Percentiles rank a stretch among this genome's conserved stretches.
Evolutionary conservation across 2,329 filamentous ascomycete genomes (phyloP).

Genomic region (Diaporthe helianthi): DNA sequence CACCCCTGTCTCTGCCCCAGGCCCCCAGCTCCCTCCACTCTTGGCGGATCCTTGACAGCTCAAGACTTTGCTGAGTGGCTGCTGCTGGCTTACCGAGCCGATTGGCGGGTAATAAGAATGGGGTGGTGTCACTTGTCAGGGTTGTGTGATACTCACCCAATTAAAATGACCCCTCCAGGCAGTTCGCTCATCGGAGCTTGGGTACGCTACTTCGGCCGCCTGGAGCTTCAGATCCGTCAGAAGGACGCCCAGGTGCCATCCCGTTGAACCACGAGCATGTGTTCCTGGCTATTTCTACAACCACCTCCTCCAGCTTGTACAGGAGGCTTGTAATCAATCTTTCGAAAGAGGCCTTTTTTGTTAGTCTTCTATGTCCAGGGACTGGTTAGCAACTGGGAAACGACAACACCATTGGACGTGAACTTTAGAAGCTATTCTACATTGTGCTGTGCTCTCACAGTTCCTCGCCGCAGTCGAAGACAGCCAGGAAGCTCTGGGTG

Average conservation of each 20-base stretch:
- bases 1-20: neutral
- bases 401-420: too few relatives aligned
- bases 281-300: too few relatives aligned
- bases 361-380: too few relatives aligned
- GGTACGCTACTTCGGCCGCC: neutral
- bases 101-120: constrained; percentile 13
- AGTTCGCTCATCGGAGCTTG: neutral
- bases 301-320: too few relatives aligned
- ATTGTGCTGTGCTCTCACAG: neutral
- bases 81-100: neutral
- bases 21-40: too few relatives aligned
- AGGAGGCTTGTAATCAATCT: too few relatives aligned
- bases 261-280: neutral
- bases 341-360: too few relatives aligned
- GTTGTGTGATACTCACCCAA: too few relatives aligned
- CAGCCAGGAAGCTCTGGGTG: neutral
- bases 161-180: too few relatives aligned
- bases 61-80: neutral
- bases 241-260: neutral
- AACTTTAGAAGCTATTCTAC: too few relatives aligned
- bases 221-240: neutral
- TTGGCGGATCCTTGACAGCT: neutral
- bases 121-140: too few relatives aligned
- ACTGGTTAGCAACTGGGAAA: too few relatives aligned
- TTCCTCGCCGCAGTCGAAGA: neutral